A percentile compares a stretch with the other conserved stretches of the same genome.
These are phyloP conservation scores for Coccomyxa subellipsoidea DNA, from an alignment of 163 green algal species.

Conservation along the genomic window DNA sequence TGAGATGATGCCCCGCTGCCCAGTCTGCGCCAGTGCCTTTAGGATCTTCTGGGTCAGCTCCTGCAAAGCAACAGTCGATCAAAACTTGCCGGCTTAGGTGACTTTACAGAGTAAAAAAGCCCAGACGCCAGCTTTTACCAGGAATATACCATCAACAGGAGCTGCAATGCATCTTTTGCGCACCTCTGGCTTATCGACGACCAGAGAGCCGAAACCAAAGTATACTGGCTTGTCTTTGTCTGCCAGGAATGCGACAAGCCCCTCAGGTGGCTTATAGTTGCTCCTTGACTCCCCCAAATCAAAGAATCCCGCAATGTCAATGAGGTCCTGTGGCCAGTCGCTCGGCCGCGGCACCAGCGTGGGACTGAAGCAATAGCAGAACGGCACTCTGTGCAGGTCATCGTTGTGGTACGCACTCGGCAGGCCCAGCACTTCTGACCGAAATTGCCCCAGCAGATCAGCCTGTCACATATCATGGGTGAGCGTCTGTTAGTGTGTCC, in stretches of 20 bases:
- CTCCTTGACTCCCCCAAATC: constrained; percentile 41
- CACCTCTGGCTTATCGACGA: not conserved
- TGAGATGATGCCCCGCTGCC: constrained; percentile 6
- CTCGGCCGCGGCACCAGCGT: constrained; percentile 50
- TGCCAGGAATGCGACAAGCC: constrained; percentile 52
- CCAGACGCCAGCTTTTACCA: no score
- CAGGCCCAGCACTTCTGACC: not conserved
- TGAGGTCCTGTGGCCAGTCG: constrained; percentile 57
- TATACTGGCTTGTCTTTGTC: constrained; percentile 50
- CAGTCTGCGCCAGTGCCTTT: constrained; percentile 1
- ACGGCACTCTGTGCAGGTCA: constrained; percentile 27
- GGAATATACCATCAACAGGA: no score
- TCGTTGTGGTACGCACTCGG: not conserved
- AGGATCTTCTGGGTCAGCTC: not conserved
- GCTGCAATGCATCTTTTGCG: not conserved
- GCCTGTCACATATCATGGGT: not conserved
- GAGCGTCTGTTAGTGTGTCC: not conserved
- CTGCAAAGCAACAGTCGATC: no score
- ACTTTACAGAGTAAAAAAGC: no score
- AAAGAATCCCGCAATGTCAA: constrained; percentile 70
- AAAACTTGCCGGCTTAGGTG: no score
- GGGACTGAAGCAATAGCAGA: constrained; percentile 58
- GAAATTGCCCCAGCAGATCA: constrained; percentile 4
- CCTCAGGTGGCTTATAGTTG: constrained; percentile 38
- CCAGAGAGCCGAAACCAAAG: constrained; percentile 32